A percentile compares a stretch with the other conserved stretches of the same genome.
Evolutionary conservation across 768 basidiomycete species (phyloP).

Genomic region (Infundibulicybe gibba): DNA sequence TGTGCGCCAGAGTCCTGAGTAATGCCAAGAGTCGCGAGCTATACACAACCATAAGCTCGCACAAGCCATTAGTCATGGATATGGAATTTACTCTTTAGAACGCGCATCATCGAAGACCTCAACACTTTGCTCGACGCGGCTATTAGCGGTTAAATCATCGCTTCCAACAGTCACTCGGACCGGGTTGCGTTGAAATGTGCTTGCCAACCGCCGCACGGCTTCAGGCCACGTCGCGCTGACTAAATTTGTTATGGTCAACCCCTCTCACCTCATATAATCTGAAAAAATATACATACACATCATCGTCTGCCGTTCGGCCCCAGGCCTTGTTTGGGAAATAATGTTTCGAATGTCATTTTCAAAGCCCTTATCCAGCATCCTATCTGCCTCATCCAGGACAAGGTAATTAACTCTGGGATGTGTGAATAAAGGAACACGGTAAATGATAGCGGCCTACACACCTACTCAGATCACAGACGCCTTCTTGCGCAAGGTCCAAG

Average conservation of each 20-base stretch:
- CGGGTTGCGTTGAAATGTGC: slow-evolving; percentile 82
- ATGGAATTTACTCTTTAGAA: slow-evolving; percentile 74
- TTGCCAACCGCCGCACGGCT: slow-evolving; percentile 83
- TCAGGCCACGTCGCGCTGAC: slow-evolving; percentile 99
- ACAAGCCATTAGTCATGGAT: background rate
- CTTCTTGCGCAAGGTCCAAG: slow-evolving; percentile 87
- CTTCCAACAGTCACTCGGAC: slow-evolving; percentile 92
- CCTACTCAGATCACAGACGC: slow-evolving; percentile 77
- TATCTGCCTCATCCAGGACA: slow-evolving; percentile 95
- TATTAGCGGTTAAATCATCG: slow-evolving; percentile 93
- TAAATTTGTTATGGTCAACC: slow-evolving; percentile 20
- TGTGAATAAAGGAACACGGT: background rate
- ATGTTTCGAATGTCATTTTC: slow-evolving; percentile 96
- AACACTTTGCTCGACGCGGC: slow-evolving; percentile 87
- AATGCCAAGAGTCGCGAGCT: slow-evolving; percentile 61
- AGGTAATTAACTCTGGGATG: slow-evolving; percentile 74
- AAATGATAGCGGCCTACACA: slow-evolving; percentile 27
- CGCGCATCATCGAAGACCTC: slow-evolving; percentile 86
- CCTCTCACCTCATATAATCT: slow-evolving; percentile 1
- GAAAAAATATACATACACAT: slow-evolving; percentile 69
- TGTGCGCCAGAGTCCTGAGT: slow-evolving; percentile 53
- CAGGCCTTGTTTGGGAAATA: slow-evolving; percentile 69
- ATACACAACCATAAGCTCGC: slow-evolving; percentile 3
- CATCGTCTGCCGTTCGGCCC: slow-evolving; percentile 79
- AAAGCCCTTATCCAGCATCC: slow-evolving; percentile 98